Evolutionary conservation across 2,329 filamentous ascomycete species (phyloP).

Genomic region (Diplocarpon mali): DNA sequence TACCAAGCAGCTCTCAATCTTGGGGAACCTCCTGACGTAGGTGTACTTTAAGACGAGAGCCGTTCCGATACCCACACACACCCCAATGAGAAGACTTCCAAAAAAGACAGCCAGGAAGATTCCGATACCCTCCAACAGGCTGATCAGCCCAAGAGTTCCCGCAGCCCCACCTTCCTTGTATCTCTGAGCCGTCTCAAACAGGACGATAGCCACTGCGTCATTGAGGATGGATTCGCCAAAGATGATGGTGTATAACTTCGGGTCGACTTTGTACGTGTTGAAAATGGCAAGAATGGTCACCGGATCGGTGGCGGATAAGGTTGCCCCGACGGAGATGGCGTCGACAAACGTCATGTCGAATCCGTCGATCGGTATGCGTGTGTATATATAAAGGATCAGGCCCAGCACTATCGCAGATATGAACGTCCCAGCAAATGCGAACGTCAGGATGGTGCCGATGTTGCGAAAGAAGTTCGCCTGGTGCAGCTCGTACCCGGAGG

Average conservation of each 20-base stretch:
- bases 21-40: conserved; percentile 80
- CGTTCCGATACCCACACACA: conserved; percentile 75
- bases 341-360: conserved; percentile 86
- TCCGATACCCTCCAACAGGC: conserved; percentile 81
- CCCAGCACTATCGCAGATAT: conserved; percentile 94
- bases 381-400: conserved; percentile 79
- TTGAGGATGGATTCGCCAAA: conserved; percentile 98
- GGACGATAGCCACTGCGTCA: conserved; percentile 94
- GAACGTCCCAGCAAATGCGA: conserved; percentile 94
- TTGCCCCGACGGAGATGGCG: conserved; percentile 92
- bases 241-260: conserved; percentile 96
- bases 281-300: conserved; percentile 98
- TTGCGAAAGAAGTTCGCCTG: conserved; percentile 99
- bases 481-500: conserved; percentile 93
- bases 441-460: conserved; percentile 92
- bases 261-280: conserved; percentile 98
- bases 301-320: conserved; percentile 90
- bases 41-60: conserved; percentile 91
- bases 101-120: conserved; percentile 96
- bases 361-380: conserved; percentile 73
- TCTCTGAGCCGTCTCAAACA: conserved; percentile 94
- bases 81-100: conserved; percentile 79
- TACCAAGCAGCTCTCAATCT: conserved; percentile 93
- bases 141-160: conserved; percentile 63
- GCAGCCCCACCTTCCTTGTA: conserved; percentile 68